Base-by-base conservation (phyloP, 2,329 filamentous ascomycete species). In the Bipolaris cookei region DNA sequence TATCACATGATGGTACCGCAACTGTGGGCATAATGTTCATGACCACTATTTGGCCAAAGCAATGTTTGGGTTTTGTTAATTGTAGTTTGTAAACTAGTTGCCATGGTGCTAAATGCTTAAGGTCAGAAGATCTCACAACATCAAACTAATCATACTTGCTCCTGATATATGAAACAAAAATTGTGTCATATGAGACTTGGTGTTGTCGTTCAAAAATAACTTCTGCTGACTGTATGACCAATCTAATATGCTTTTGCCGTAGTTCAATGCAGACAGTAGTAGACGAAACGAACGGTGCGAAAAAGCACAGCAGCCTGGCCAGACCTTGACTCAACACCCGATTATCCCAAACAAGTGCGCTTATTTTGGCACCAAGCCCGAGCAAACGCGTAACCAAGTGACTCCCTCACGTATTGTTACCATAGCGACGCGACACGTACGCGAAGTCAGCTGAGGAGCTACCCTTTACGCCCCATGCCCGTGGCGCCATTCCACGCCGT, bases 371-470 rank as follows among this genome's bases (percentile, higher is more conserved):
- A 44, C 18, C 25, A 14, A 20, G 28, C 10, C 16, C 42, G 42
- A 32, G 42, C 42, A 11, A 6, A 16, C 8, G 13, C n/a, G 13
- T 8, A 28, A 28, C 21, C 6, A 4, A 30, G n/a, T 43, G 41
- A 43, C 23, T 16, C n/a, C 25, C 5, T 8, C 41, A 8, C 14
- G 23, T n/a, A 30, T 43, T 37, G n/a, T 28, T n/a, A 30, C 41
- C 20, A 43, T 23, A 28, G 23, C 23, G n/a, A 43, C 41, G 28
- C 41, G 23, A 43, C 23, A 18, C 4, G 41, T 2, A 44, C 42
- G 42, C 42, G 25, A 44, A 44, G n/a, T 44, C 42, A 44, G 25
- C 42, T 44, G 42, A 44, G 42, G 8, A 44, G 37, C 23, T 6
- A 6, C n/a, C 25, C 41, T n/a, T n/a, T 23, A 11, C 4, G n/a